Conservation (phyloP, 2,329 filamentous ascomycete genomes). For the Colletotrichum paranaense region DNA sequence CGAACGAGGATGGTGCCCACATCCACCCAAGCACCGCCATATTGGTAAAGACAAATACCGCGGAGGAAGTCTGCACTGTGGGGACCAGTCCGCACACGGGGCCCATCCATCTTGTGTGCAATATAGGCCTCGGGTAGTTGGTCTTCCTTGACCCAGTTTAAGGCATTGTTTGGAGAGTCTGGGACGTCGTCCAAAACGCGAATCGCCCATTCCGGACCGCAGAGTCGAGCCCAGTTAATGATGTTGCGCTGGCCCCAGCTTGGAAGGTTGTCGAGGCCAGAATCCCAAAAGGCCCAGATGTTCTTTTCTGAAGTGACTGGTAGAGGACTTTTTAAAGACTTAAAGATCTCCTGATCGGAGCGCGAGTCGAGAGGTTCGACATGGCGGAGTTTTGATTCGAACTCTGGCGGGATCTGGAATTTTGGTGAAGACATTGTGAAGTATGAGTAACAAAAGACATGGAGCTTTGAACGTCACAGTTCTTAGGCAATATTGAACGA, state of each 20-base stretch:
- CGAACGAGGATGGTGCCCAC: slow-evolving; percentile 52
- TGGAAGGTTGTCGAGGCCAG: slow-evolving; percentile 48
- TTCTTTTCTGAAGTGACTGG: slow-evolving; percentile 54
- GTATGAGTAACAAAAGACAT: background rate
- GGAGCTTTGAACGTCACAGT: no score
- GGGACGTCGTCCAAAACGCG: slow-evolving; percentile 51
- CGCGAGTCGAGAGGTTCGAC: slow-evolving; percentile 14
- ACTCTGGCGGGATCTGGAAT: slow-evolving; percentile 11
- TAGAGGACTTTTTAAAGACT: slow-evolving; percentile 40
- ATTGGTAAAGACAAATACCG: slow-evolving; percentile 49
- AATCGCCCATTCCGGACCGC: slow-evolving; percentile 51
- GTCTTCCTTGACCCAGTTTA: slow-evolving; percentile 46
- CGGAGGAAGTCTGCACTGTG: slow-evolving; percentile 56
- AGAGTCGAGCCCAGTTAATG: slow-evolving; percentile 51
- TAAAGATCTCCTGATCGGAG: slow-evolving; percentile 45
- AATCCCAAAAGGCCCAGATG: slow-evolving; percentile 58
- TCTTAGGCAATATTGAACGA: background rate
- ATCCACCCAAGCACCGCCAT: slow-evolving; percentile 55
- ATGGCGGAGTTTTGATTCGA: slow-evolving; percentile 2
- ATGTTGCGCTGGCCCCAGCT: slow-evolving; percentile 53
- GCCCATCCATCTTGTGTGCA: slow-evolving; percentile 53
- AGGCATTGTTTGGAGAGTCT: slow-evolving; percentile 50
- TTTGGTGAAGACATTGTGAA: background rate
- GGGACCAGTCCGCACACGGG: slow-evolving; percentile 45
- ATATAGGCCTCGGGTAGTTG: slow-evolving; percentile 33